Evolutionary conservation across 345 rosid genomes (phyloP), one percentile per base, ranked within the genome.

Genomic region (Erodium maritimum): DNA sequence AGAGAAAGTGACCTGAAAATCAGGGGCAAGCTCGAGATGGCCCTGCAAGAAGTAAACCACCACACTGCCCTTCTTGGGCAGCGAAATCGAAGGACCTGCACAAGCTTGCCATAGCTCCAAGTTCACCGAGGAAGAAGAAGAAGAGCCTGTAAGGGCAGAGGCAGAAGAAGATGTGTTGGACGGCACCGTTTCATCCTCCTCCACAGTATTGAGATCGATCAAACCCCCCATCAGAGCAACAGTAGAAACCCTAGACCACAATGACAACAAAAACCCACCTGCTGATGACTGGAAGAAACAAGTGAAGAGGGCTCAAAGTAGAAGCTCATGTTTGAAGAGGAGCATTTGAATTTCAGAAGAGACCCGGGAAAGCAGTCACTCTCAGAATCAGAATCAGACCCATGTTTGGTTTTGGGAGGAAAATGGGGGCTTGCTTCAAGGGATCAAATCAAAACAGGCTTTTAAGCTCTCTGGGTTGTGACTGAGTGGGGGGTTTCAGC

Each of bases 31-130:
- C 72, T 93, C 97, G 71, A 90, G 69, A 65, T 93, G 97, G n/a
- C 99, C 99, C 73, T 90, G 99, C 50, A 90, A 97, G 64, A 90
- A 80, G 79, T 93, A 93, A 60, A 85, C 86, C 22, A 93, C 96
- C 55, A 77, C 62, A 73, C 82, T 73, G 50, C 97, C 96, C 74
- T 69, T 87, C 84, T 76, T 85, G 0, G 97, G 99, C 46, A 93
- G 78, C 54, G 95, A 87, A 59, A 84, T 81, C 0, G 87, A 84
- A 22, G 99, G 99, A 51, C 99, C 99, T n/a, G 97, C 97, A 70
- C 99, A 93, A 52, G 99, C 99, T 58, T 93, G 97, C 97, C 96
- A 93, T 18, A 93, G 87, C 83, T 93, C 97, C 70, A 87, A 63
- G 75, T 95, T 87, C 50, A 93, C 86, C 5, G 89, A 18, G 23